Evolutionary conservation across 352 stramenopile genomes (phyloP).

Genomic region (Phytophthora citrophthora): DNA sequence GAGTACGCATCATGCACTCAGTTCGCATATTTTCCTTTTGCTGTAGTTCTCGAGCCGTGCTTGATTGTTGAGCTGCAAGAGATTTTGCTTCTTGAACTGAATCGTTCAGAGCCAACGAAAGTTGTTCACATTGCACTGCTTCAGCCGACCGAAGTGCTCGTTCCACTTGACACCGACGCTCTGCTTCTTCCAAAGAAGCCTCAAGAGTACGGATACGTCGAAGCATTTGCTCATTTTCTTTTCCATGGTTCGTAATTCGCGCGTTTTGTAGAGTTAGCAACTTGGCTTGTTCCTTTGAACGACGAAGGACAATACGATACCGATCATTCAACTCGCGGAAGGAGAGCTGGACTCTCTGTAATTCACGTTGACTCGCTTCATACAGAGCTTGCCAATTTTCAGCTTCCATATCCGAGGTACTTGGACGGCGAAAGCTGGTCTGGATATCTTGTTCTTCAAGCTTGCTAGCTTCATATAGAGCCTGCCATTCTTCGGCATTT

Average conservation of each 20-base stretch:
- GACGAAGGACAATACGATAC: constrained; percentile 61
- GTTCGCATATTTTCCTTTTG: constrained; percentile 62
- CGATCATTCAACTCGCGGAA: constrained; percentile 53
- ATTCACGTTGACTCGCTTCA: constrained; percentile 27
- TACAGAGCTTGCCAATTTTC: constrained; percentile 40
- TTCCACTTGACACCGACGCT: constrained; percentile 56
- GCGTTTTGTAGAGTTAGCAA: constrained; percentile 67
- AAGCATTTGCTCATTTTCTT: constrained; percentile 68
- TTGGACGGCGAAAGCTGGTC: not conserved
- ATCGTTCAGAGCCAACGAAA: constrained; percentile 57
- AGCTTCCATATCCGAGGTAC: constrained; percentile 9
- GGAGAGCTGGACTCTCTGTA: constrained; percentile 34
- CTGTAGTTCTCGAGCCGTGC: constrained; percentile 49
- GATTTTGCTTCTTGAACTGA: constrained; percentile 57
- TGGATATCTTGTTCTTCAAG: constrained; percentile 20
- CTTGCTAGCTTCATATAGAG: constrained; percentile 19
- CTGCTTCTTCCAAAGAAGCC: constrained; percentile 41
- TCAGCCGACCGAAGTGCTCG: constrained; percentile 57
- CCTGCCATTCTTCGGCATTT: not conserved
- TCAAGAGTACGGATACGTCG: constrained; percentile 56
- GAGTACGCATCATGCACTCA: constrained; percentile 60
- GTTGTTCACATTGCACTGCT: constrained; percentile 58
- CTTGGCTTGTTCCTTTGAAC: constrained; percentile 71
- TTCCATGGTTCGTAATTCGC: constrained; percentile 55
- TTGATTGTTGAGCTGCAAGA: constrained; percentile 56